Base-by-base conservation (phyloP, 805 yeast genomes). In the Metschnikowia colocasiae region DNA sequence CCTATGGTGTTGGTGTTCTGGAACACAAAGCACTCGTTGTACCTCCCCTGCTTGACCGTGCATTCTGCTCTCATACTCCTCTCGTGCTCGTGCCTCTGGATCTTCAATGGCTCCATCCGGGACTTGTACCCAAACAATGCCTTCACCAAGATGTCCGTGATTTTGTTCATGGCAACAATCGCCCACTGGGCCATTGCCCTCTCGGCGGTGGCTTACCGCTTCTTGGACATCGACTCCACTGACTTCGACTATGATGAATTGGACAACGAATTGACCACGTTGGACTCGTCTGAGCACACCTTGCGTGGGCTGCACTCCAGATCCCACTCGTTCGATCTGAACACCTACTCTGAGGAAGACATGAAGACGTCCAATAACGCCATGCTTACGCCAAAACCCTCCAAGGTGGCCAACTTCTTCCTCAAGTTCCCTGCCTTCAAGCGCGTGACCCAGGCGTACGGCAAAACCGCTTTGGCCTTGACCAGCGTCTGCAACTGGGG, bases 121-220 rank as follows among this genome's bases (percentile, higher is more conserved):
- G 66, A 61, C 30, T 69, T 88, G 57, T 92, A 88, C 62, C 96
- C 96, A 1, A 73, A 76, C 34, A 87, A 87, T 60, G 83, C 85
- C 0, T 90, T 90, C 64, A 67, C 79, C 12, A 78, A 75, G 57
- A 81, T 87, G 80, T 76, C 85, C 20, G 69, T 78, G 59, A 76
- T 86, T 9, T 65, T 89, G 49, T 64, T 84, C 9, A 60, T 83
- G 42, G 63, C 81, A 9, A 64, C 82, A 1, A 48, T 75, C 1
- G 64, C 71, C 2, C 96, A 87, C 54, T 79, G 76, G 59, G 50
- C 71, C 10, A 60, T 80, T 15, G 83, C 89, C 0, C 54, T 82
- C 6, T 58, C 85, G 29, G 65, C 72, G 40, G 64, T 71, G 9
- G 75, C 80, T 2, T 65, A 76, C 16, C 68, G 64, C 49, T 73